Conservation (phyloP, 2,329 filamentous ascomycete species). For the Exophiala phaeomuriformis region DNA sequence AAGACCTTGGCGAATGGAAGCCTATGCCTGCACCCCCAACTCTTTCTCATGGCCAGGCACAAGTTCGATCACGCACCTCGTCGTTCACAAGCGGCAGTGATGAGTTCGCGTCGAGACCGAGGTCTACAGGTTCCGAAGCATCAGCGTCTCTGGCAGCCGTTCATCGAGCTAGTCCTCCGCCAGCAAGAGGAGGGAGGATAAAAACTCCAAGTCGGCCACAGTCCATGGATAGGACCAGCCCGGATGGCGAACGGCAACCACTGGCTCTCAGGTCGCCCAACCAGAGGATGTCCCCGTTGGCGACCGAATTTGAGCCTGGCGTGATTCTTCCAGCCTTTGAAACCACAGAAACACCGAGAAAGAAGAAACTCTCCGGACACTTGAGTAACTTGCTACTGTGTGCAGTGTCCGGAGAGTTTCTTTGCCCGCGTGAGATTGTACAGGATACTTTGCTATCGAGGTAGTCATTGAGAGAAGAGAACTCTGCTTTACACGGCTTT, state of each 20-base stretch:
- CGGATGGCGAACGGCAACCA: slow-evolving; percentile 29
- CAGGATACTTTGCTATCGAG: too few species aligned
- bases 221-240: slow-evolving; percentile 6
- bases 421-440: too few species aligned
- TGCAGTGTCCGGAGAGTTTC: too few species aligned
- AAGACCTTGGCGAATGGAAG: slow-evolving; percentile 28
- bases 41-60: slow-evolving; percentile 24
- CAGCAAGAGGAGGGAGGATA: slow-evolving; percentile 26
- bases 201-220: slow-evolving; percentile 13
- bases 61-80: slow-evolving; percentile 30
- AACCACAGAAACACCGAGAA: not conserved
- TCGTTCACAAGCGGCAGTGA: slow-evolving; percentile 13
- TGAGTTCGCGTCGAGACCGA: slow-evolving; percentile 19
- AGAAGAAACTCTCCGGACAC: too few species aligned
- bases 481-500: too few species aligned
- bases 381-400: too few species aligned
- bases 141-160: slow-evolving; percentile 36
- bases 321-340: not conserved
- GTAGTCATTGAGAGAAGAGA: too few species aligned
- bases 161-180: slow-evolving; percentile 33
- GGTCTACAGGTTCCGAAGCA: slow-evolving; percentile 32
- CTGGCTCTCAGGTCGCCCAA: slow-evolving; percentile 31
- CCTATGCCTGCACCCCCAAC: slow-evolving; percentile 25
- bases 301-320: slow-evolving; percentile 16
- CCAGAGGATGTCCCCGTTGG: slow-evolving; percentile 21